A percentile compares a stretch with the other conserved stretches of the same genome.
Conservation (phyloP, 306 rosid species). For the Oxytropis ochrocephala region DNA sequence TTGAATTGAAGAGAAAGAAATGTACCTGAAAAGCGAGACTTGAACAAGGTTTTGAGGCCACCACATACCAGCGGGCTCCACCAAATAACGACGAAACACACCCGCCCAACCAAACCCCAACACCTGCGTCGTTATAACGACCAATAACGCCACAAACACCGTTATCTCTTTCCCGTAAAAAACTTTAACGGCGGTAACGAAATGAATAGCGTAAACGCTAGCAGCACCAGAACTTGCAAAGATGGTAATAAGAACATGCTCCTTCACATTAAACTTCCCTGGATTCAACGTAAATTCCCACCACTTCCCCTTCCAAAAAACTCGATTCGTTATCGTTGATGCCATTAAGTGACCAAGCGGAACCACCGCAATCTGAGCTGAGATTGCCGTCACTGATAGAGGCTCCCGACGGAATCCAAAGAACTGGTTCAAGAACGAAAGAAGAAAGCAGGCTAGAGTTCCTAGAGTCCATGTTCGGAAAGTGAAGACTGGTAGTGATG, state of each 20-base stretch:
- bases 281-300: constrained; percentile 76
- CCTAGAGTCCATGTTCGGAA: constrained; percentile 84
- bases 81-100: constrained; percentile 58
- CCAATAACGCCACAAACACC: constrained; percentile 49
- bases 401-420: constrained; percentile 77
- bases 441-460: constrained; percentile 48
- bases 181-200: constrained; percentile 51
- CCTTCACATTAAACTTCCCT: constrained; percentile 75
- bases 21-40: constrained; percentile 61
- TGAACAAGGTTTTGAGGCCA: constrained; percentile 87
- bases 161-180: constrained; percentile 51
- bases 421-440: constrained; percentile 84
- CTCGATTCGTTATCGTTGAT: constrained; percentile 37
- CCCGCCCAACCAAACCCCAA: constrained; percentile 93
- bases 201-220: constrained; percentile 66
- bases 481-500: constrained; percentile 52
- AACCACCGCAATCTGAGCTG: constrained; percentile 86
- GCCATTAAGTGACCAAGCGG: constrained; percentile 82
- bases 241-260: constrained; percentile 80
- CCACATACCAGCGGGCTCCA: constrained; percentile 90
- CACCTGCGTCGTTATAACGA: constrained; percentile 66
- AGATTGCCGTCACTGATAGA: constrained; percentile 61
- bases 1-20: neutral
- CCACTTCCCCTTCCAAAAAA: constrained; percentile 44
- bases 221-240: constrained; percentile 88